Base-by-base conservation (phyloP, 352 stramenopile species). In the Phytophthora cactorum region DNA sequence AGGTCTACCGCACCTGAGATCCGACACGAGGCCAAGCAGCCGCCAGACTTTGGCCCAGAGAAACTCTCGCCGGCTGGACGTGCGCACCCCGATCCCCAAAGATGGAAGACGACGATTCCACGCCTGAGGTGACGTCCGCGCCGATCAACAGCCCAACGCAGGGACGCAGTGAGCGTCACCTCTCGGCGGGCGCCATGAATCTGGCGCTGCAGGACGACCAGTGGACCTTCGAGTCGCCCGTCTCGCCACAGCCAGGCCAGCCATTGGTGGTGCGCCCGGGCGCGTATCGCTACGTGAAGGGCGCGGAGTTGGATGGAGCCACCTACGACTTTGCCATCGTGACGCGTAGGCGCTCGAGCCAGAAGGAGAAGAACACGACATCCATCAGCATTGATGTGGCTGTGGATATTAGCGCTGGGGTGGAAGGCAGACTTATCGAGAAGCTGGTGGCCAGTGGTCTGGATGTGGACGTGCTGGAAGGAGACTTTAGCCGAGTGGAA, bases 301-400 rank as follows among this genome's bases (percentile, higher is more conserved):
- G 78, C 36, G 53, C 32, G 12, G 81, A 92, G 43, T 50, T 92
- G 38, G 70, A 90, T 0, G 72, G 72, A 15, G 59, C 62, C 36
- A 65, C 63, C 11, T 92, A 92, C 59, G 86, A 94, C 61, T 94
- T 92, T 71, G 84, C 86, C 10, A 81, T 94, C 47, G 82, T 94
- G 36, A 94, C 86, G 12, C 75, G 76, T 14, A 72, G 74, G n/a
- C 67, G 69, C 0, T 58, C 59, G 12, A 22, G 22, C 4, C 60
- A 81, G 46, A 62, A 59, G 17, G 66, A 77, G 27, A 45, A 43
- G 1, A 71, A 65, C 11, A 17, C 49, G 17, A 25, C 28, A 29
- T 32, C 25, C 10, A 36, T n/a, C 8, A 58, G 59, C 17, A 46
- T 36, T 15, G 64, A 77, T 22, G 64, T 71, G 27, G 34, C 55